Evolutionary conservation across 352 stramenopile genomes (phyloP).

Genomic region (Halophytophthora batemanensis): DNA sequence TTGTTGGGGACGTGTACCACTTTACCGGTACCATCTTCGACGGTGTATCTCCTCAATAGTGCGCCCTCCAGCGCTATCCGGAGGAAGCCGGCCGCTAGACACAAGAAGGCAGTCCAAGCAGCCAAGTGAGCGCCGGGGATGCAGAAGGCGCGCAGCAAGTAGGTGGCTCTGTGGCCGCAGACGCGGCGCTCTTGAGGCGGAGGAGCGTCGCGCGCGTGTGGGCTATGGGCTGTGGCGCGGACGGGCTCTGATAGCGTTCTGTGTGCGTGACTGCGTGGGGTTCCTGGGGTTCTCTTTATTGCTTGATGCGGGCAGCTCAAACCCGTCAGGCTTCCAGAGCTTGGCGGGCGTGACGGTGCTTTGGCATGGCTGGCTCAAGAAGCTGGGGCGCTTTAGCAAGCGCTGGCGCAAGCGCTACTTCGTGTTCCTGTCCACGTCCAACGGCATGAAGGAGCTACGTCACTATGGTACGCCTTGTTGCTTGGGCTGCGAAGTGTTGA

Average conservation of each 20-base stretch:
- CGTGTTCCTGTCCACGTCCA: slow-evolving; percentile 63
- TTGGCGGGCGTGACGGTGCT: slow-evolving; percentile 63
- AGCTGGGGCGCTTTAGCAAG: slow-evolving; percentile 81
- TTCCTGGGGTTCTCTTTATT: background rate
- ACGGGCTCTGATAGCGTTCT: slow-evolving; percentile 1
- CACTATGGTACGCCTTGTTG: slow-evolving; percentile 47
- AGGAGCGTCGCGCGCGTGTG: too few relatives aligned
- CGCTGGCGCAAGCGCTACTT: slow-evolving; percentile 79
- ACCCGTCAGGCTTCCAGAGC: slow-evolving; percentile 44
- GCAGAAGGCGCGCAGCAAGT: slow-evolving; percentile 56
- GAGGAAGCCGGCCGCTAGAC: background rate
- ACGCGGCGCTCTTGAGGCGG: background rate
- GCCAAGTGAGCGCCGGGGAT: slow-evolving; percentile 15
- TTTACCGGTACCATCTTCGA: background rate
- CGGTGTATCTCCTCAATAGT: slow-evolving; percentile 11
- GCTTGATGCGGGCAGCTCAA: slow-evolving; percentile 29
- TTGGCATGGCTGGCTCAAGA: slow-evolving; percentile 84
- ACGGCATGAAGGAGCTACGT: slow-evolving; percentile 70
- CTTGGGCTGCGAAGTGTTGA: background rate
- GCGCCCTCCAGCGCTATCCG: slow-evolving; percentile 1
- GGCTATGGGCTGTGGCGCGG: too few relatives aligned
- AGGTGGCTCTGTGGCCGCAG: slow-evolving; percentile 8
- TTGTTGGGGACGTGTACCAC: too few relatives aligned
- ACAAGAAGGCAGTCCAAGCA: background rate
- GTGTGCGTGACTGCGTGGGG: slow-evolving; percentile 5